Base-by-base conservation (phyloP, 352 stramenopile genomes). In the Globisporangium nodosum region DNA sequence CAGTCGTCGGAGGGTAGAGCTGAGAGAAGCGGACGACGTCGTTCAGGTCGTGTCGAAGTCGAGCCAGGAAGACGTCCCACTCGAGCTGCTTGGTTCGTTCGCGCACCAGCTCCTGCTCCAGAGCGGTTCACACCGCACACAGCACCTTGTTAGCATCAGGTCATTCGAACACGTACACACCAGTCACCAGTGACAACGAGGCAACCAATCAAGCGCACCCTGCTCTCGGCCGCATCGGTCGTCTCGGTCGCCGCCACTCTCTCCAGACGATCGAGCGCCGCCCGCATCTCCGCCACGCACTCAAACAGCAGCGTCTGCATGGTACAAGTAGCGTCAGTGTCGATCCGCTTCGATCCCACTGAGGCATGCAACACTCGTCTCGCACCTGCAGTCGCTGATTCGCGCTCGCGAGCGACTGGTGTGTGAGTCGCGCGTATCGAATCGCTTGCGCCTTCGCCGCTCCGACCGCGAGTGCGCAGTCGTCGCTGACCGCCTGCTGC, bases 251-350 rank as follows among this genome's bases (percentile, higher is more conserved):
- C n/a, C 27, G 33, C 54, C 35, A 74, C 16, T 40, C 40, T 45
- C 4, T 80, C 61, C 49, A 80, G 66, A 43, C 66, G 64, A 33
- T 65, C 39, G 0, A 77, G 48, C 18, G 66, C 71, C 48, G 73
- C 76, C 60, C 75, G 70, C 53, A 76, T 72, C 59, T 80, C 71
- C 45, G 61, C 67, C 33, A 74, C 59, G 52, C 71, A 78, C 52
- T 80, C 71, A 30, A 58, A 72, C 37, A 78, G 64, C 13, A 80
- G 33, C 5, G 57, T 70, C 71, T 80, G 37, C 20, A 27, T 42
- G 31, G 52, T 39, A 20, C 20, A 2, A 31, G 39, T 27, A 48
- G 2, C 15, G 42, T 48, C 30, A 62, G 13, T 15, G 7, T 13
- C 11, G 35, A 13, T 13, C 11, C 11, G 3, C 3, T 15, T 15